Percentiles rank a stretch among this genome's conserved stretches.
Conservation (phyloP, 106 monocot species). For the Phalaenopsis aphrodite region DNA sequence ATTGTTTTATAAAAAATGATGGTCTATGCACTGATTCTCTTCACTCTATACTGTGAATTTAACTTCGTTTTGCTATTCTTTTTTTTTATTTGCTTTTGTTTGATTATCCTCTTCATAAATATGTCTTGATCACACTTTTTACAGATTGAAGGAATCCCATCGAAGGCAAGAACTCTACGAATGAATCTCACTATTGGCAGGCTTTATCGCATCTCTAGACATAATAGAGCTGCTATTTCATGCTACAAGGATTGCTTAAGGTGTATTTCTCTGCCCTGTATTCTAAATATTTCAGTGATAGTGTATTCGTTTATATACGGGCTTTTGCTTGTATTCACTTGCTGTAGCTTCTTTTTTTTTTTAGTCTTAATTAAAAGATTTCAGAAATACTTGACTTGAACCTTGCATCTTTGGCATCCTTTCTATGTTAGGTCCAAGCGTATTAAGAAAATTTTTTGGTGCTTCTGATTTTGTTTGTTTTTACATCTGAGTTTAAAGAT, state of each 20-base stretch:
- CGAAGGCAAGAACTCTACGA: slow-evolving; percentile 75
- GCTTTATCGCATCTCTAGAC: slow-evolving; percentile 84
- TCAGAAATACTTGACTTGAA: background rate
- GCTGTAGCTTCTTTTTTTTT: background rate
- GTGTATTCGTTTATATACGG: background rate
- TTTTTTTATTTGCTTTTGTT: background rate
- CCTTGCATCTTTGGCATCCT: background rate
- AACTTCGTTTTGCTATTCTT: background rate
- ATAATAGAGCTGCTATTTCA: slow-evolving; percentile 60
- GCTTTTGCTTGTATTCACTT: background rate
- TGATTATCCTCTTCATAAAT: background rate
- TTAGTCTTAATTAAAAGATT: background rate
- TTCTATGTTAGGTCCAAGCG: background rate
- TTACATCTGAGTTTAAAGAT: background rate
- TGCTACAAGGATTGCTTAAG: slow-evolving; percentile 98
- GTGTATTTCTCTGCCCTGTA: slow-evolving; percentile 2
- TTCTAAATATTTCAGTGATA: background rate
- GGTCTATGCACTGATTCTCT: background rate
- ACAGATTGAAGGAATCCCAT: slow-evolving; percentile 91
- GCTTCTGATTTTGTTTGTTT: slow-evolving; percentile 2
- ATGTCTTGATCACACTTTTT: background rate
- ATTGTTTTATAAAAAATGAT: too few species aligned
- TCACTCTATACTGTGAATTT: background rate
- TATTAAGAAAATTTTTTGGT: background rate
- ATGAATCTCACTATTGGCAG: slow-evolving; percentile 93